Evolutionary conservation across 768 basidiomycete genomes (phyloP), one percentile per base, ranked within the genome.

Genomic region (Suillus subaureus): DNA sequence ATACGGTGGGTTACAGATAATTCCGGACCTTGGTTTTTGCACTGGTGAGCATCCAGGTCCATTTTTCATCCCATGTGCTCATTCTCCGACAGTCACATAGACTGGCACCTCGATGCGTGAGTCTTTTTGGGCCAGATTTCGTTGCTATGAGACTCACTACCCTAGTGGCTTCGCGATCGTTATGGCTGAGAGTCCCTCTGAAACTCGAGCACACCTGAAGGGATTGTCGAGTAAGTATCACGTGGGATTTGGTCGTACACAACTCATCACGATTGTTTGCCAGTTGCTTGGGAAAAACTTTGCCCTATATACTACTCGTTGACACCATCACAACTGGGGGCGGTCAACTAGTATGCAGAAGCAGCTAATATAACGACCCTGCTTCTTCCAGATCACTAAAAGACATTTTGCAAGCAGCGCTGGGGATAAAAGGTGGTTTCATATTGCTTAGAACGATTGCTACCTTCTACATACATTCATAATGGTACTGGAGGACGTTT

Each of bases 1-100:
- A 75, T 90, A 42, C 82, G 88, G 51, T 90, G 85, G 73, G 74
- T 78, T 23, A 88, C 88, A 3, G 85, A 90, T 68, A 90, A 91
- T 72, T 77, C 87, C 1, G 89, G 89, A 7, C 82, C 85, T 12
- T 88, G 86, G 84, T 77, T 83, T 67, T 66, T 83, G 49, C 82
- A 83, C 64, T 83, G 75, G 75, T 75, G 63, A 52, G 39, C 15
- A n/a, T 52, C 6, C 18, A 9, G 11, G 45, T 28, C 7, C 23
- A 21, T 21, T 15, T 31, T 26, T 1, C 42, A 21, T 64, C 8
- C 45, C 70, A 52, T 69, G 15, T 37, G 5, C 33, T 23, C 45
- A 12, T 31, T 13, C 16, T 18, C n/a, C 8, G 8, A 21, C 43
- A 75, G 75, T 57, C 74, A 75, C 33, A 72, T 75, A 21, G 75